A percentile compares a stretch with the other conserved stretches of the same genome.
Evolutionary conservation across 1,284 basidiomycete species (phyloP).

Genomic region (Bjerkandera adusta): DNA sequence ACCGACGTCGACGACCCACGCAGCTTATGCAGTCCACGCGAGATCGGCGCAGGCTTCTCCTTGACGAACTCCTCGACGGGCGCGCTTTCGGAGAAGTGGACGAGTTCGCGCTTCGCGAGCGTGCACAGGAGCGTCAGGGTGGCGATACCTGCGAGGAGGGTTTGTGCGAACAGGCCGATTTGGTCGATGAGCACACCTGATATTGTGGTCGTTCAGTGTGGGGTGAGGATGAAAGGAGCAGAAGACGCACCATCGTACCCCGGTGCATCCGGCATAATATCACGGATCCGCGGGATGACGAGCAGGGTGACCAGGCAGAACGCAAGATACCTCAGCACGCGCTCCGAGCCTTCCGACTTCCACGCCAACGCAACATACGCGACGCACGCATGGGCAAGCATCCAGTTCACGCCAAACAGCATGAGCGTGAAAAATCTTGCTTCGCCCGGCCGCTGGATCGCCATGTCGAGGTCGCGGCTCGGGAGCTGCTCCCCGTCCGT

Average conservation of each 20-base stretch:
- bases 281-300: conserved; percentile 48
- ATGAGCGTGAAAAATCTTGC: conserved; percentile 44
- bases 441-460: conserved; percentile 41
- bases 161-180: conserved; percentile 58
- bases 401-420: conserved; percentile 50
- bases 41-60: conserved; percentile 21
- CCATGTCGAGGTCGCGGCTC: conserved; percentile 45
- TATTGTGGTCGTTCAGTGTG: neutral
- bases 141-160: conserved; percentile 44
- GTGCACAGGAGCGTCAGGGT: conserved; percentile 41
- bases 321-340: conserved; percentile 38
- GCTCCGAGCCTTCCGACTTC: conserved; percentile 29
- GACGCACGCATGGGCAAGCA: conserved; percentile 49
- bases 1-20: conserved; percentile 18
- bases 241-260: conserved; percentile 43
- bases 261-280: conserved; percentile 57
- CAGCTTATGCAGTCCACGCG: conserved; percentile 22
- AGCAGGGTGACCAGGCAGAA: conserved; percentile 42
- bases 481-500: conserved; percentile 27
- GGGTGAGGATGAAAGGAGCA: neutral
- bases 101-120: conserved; percentile 42
- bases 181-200: conserved; percentile 50
- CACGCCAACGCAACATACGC: conserved; percentile 44
- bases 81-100: conserved; percentile 8
- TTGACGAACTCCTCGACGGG: conserved; percentile 14